These are phyloP conservation scores for Fusarium sacchari DNA, from an alignment of 2,329 filamentous ascomycete genomes.

Conservation along the genomic window DNA sequence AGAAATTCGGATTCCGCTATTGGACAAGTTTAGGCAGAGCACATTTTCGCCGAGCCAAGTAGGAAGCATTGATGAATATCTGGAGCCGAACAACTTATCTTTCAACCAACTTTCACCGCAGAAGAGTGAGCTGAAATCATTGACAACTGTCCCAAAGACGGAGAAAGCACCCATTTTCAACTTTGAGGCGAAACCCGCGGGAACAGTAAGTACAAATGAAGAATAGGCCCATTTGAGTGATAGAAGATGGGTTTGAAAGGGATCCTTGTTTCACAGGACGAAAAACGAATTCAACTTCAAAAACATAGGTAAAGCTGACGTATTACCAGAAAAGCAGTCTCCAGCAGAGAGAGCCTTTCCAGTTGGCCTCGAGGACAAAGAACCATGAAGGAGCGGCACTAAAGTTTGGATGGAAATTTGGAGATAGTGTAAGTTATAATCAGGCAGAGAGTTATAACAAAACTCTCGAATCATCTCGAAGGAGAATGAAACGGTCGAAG, in stretches of 20 bases:
- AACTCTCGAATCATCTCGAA: neutral
- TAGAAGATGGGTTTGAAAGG: neutral
- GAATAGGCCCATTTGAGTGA: too few species aligned
- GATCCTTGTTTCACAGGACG: neutral
- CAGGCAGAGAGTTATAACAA: neutral
- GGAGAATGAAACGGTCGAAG: neutral
- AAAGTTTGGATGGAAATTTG: neutral
- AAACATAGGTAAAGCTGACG: neutral
- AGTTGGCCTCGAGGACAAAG: neutral
- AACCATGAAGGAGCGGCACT: neutral
- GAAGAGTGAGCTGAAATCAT: too few species aligned
- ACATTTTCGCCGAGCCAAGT: accelerated
- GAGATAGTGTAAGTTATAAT: neutral
- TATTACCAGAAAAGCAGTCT: neutral
- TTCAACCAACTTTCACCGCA: neutral
- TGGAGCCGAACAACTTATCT: neutral
- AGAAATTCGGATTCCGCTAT: neutral
- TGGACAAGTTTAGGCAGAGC: neutral
- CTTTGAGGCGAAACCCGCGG: neutral
- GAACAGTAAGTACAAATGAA: neutral
- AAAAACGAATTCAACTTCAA: neutral
- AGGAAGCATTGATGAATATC: neutral
- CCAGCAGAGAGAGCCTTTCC: neutral
- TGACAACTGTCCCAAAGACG: neutral
- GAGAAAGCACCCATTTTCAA: neutral